Base-by-base conservation (phyloP, 441 rosid genomes). In the Erodium chrysanthum region DNA sequence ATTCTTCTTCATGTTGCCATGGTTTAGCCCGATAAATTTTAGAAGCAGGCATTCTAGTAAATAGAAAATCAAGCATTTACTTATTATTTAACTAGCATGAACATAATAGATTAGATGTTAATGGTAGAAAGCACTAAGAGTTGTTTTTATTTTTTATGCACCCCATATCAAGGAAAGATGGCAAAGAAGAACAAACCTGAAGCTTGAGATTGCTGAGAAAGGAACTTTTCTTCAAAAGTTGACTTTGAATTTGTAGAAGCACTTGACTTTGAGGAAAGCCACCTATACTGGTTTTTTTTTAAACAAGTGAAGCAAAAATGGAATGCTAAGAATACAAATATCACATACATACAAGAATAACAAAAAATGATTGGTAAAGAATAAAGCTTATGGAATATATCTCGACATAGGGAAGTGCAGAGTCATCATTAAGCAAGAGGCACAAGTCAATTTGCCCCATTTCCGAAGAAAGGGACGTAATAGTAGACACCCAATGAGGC, bases 181-280 rank as follows among this genome's bases (percentile, higher is more conserved):
- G 33, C n/a, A 64, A 69, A 59, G 64, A 68, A 74, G 25, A 59
- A 74, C 83, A 75, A 77, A 95, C 99, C 99, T 87, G 99, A 92
- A 80, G 85, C 90, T 77, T 90, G 97, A 69, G 86, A 87, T 71
- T 91, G 91, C 77, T 90, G 97, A 5, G 99, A 85, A 76, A 95
- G 91, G 72, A 91, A 95, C 75, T 91, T 95, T 82, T 95, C 99
- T 86, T 92, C 99, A 68, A 95, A 90, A 64, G 88, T 83, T 73
- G 97, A 87, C 80, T 86, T 90, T 35, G 40, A 35, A 76, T 78
- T 87, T 58, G 86, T 62, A 25, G 81, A 73, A 76, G 78, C 73
- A 78, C 84, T 82, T 65, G 95, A 85, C 82, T 90, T 91, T 73
- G 97, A 85, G 74, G 99, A 95, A 77, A 95, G 90, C 99, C 99